phyloP scores from a whole-genome alignment of 345 rosid genomes.

The Aquilaria sinensis region DNA sequence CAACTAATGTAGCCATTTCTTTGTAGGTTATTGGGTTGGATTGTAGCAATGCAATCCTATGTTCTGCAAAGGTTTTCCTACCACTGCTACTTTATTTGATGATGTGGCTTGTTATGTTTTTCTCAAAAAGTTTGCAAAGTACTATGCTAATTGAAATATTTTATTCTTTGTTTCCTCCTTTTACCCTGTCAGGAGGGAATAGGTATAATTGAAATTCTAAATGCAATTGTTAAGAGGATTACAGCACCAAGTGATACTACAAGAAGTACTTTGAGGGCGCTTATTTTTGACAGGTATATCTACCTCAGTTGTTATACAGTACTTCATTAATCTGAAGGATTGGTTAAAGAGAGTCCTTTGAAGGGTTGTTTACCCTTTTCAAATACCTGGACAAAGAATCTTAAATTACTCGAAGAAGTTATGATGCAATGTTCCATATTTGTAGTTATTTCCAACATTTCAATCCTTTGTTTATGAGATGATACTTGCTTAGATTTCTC shows the following conservation, averaged over 20 bases:
- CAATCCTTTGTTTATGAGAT: too few relatives aligned
- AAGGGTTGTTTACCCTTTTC: too few relatives aligned
- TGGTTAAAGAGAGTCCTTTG: too few relatives aligned
- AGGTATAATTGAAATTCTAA: constrained; percentile 77
- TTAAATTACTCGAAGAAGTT: too few relatives aligned
- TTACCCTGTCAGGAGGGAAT: constrained; percentile 58
- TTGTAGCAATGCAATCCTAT: constrained; percentile 83
- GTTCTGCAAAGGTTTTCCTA: constrained; percentile 93
- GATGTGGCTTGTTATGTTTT: not conserved
- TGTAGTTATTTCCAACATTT: too few relatives aligned
- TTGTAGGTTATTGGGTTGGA: constrained; percentile 89
- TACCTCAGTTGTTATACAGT: constrained; percentile 5
- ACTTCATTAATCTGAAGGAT: too few relatives aligned
- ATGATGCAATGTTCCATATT: too few relatives aligned
- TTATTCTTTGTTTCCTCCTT: constrained; percentile 13
- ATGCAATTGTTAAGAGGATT: constrained; percentile 71
- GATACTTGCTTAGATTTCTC: too few relatives aligned
- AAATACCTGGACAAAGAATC: too few relatives aligned
- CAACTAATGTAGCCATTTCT: constrained; percentile 4
- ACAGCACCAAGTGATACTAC: constrained; percentile 76
- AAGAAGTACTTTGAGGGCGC: constrained; percentile 60
- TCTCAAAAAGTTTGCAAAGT: not conserved
- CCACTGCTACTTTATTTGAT: constrained; percentile 4
- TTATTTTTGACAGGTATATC: constrained; percentile 91
- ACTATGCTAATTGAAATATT: constrained; percentile 2